phyloP scores from a whole-genome alignment of 495 filamentous ascomycete genomes.

The Penicillium cinerascens region DNA sequence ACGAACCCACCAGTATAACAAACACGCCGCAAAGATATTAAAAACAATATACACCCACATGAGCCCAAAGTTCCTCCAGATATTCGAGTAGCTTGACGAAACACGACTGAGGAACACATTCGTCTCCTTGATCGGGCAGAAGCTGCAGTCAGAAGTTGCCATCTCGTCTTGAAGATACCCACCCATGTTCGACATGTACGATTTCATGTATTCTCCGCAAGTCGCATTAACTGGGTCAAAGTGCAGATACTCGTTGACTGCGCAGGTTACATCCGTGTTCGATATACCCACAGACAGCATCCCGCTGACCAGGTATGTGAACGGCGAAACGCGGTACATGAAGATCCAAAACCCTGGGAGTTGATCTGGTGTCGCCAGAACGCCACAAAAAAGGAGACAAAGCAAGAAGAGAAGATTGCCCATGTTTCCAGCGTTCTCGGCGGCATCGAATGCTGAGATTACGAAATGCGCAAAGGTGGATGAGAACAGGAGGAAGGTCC shows the following conservation, averaged over 20 bases:
- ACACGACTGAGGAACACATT: slow-evolving; percentile 50
- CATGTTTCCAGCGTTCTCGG: slow-evolving; percentile 48
- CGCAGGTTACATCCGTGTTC: slow-evolving; percentile 41
- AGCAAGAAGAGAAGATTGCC: slow-evolving; percentile 51
- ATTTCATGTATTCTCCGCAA: slow-evolving; percentile 47
- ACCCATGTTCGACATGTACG: slow-evolving; percentile 39
- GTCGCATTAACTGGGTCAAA: slow-evolving; percentile 45
- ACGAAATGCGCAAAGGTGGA: slow-evolving; percentile 54
- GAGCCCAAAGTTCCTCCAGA: slow-evolving; percentile 71
- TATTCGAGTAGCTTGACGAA: slow-evolving; percentile 21
- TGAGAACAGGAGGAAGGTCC: slow-evolving; percentile 45
- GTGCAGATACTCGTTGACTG: slow-evolving; percentile 45
- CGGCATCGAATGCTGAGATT: slow-evolving; percentile 49
- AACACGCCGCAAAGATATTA: slow-evolving; percentile 66
- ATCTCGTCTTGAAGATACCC: slow-evolving; percentile 52
- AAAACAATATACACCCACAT: slow-evolving; percentile 71
- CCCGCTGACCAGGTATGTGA: slow-evolving; percentile 65
- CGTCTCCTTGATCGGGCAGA: slow-evolving; percentile 53
- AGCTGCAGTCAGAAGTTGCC: slow-evolving; percentile 50
- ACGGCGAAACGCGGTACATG: slow-evolving; percentile 76
- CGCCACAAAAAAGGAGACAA: slow-evolving; percentile 49
- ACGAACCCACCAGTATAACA: slow-evolving; percentile 73
- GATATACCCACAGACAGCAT: slow-evolving; percentile 62
- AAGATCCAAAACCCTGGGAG: slow-evolving; percentile 78
- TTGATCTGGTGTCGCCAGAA: slow-evolving; percentile 59